Evolutionary conservation across 768 basidiomycete species (phyloP), one percentile per base, ranked within the genome.

Genomic region (Lactarius trivialis): DNA sequence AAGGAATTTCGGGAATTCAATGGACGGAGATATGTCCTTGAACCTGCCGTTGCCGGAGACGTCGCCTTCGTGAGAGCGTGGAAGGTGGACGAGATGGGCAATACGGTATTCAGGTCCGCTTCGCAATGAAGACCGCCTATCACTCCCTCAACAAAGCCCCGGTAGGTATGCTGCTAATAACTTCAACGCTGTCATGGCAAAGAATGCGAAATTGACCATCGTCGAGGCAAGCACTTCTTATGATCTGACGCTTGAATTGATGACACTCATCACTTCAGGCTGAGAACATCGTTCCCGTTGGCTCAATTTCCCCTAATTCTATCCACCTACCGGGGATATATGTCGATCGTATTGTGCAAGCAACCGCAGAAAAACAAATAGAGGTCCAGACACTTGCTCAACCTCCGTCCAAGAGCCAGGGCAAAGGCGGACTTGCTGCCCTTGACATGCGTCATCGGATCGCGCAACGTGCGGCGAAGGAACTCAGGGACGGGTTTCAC

Each of bases 81-180:
- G 92, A 95, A 93, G 73, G 94, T 84, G 15, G 93, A 97, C 67
- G 91, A 92, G 71, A 81, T 85, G 48, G 93, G 93, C 2, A 97
- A 97, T 73, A 89, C 87, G 68, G 84, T 94, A 45, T 97, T 97
- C 80, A 81, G 92, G 88, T 91, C 68, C 60, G 78, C 37, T 55
- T 21, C 28, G 19, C 28, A 32, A 12, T 26, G 11, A 15, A 37
- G 43, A 19, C 33, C 30, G 17, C 17, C 56, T 17, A 8, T 61
- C 43, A 45, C 39, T 11, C 30, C 37, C 48, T 52, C 43, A 50
- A 60, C 17, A 24, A 41, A 37, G 19, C 15, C 19, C 34, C 48
- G 21, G 19, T 63, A 91, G 92, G 63, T 94, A 91, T 71, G 80
- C 93, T 7, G 84, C 91, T 49, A 88, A 96, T 70, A 95, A 96